These are phyloP conservation scores for Clathrus columnatus DNA, from an alignment of 768 basidiomycete genomes.

Conservation along the genomic window DNA sequence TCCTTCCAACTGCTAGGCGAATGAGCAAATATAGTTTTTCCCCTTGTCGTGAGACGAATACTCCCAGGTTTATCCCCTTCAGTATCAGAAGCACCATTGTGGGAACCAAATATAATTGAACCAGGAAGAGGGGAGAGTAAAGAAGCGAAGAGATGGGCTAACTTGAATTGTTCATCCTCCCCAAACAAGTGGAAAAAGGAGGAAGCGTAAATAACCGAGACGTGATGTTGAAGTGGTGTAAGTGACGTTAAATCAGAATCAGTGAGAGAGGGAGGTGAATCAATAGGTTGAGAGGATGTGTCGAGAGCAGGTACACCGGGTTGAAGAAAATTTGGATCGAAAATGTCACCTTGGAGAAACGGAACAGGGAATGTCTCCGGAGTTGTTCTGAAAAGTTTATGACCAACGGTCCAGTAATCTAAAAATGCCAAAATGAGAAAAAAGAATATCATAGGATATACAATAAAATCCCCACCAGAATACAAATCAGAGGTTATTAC, in stretches of 20 bases:
- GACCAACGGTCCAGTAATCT: slow-evolving; percentile 11
- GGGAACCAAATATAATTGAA: slow-evolving; percentile 15
- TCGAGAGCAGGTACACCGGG: not conserved
- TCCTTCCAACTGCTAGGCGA: slow-evolving; percentile 29
- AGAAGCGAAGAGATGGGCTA: slow-evolving; percentile 10
- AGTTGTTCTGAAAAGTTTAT: slow-evolving; percentile 10
- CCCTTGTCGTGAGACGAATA: not conserved
- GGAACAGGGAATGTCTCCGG: not conserved
- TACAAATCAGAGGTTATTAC: slow-evolving; percentile 31
- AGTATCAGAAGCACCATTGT: slow-evolving; percentile 5
- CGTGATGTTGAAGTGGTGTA: slow-evolving; percentile 10
- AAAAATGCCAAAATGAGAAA: not conserved
- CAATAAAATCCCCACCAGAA: slow-evolving; percentile 19
- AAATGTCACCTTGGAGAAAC: slow-evolving; percentile 8
- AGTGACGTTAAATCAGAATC: slow-evolving; percentile 11
- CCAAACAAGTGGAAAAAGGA: slow-evolving; percentile 18
- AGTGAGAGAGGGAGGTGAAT: slow-evolving; percentile 1
- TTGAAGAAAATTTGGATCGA: not conserved
- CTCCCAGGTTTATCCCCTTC: not conserved
- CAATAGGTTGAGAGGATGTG: not conserved
- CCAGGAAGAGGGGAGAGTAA: slow-evolving; percentile 14
- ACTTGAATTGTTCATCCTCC: slow-evolving; percentile 9
- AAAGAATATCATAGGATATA: not conserved
- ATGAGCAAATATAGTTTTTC: slow-evolving; percentile 15
- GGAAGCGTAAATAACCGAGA: slow-evolving; percentile 14